Percentiles rank a stretch among this genome's conserved stretches.
phyloP scores from a whole-genome alignment of 306 rosid genomes.

The Arachis hypogaea region DNA sequence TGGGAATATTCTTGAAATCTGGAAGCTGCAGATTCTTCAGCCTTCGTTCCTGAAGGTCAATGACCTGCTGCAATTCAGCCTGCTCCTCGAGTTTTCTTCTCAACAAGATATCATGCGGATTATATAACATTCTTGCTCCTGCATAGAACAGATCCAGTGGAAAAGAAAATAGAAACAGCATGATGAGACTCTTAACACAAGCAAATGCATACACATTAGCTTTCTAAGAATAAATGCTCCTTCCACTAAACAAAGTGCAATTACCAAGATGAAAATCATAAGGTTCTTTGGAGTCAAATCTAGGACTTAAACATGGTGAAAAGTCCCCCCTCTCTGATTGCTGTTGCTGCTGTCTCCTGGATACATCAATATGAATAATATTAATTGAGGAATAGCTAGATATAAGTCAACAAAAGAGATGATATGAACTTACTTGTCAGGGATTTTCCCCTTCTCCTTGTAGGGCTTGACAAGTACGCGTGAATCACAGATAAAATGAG shows the following conservation, averaged over 20 bases:
- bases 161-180: slow-evolving; percentile 17
- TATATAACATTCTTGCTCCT: slow-evolving; percentile 74
- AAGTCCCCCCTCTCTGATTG: slow-evolving; percentile 57
- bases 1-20: slow-evolving; percentile 66
- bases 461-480: slow-evolving; percentile 98
- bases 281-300: slow-evolving; percentile 44
- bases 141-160: slow-evolving; percentile 28
- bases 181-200: slow-evolving; percentile 6
- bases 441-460: slow-evolving; percentile 96
- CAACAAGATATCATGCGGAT: slow-evolving; percentile 66
- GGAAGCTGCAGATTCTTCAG: slow-evolving; percentile 86
- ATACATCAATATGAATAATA: slow-evolving; percentile 23
- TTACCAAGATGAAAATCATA: slow-evolving; percentile 60
- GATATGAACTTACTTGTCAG: slow-evolving; percentile 65
- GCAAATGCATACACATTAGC: slow-evolving; percentile 6
- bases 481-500: slow-evolving; percentile 94
- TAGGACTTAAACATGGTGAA: slow-evolving; percentile 55
- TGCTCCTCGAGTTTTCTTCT: slow-evolving; percentile 82
- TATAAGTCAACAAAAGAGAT: slow-evolving; percentile 29
- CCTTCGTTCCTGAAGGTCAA: slow-evolving; percentile 86
- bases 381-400: slow-evolving; percentile 31
- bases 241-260: slow-evolving; percentile 14
- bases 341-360: slow-evolving; percentile 54
- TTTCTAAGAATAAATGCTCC: not conserved
- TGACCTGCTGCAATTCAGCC: slow-evolving; percentile 81